phyloP scores from a whole-genome alignment of 495 filamentous ascomycete species.

The Neurospora pannonica region DNA sequence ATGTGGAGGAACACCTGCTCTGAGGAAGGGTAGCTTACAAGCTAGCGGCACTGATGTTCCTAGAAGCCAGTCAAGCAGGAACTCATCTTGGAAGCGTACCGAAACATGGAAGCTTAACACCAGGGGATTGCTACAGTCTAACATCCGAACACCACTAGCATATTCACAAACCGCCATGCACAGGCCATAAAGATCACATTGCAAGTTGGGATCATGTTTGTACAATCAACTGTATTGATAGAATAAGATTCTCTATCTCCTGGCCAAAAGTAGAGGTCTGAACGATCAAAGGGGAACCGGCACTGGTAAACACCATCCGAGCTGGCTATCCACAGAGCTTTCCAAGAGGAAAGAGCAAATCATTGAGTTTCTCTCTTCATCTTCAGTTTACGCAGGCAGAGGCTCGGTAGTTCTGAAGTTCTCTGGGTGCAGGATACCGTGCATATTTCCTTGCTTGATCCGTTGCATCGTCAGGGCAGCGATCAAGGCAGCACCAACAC shows the following conservation, averaged over 20 bases:
- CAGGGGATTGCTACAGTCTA: not conserved
- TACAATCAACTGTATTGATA: not conserved
- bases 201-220: not conserved
- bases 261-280: not conserved
- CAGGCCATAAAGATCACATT: not conserved
- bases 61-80: not conserved
- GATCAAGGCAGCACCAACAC: slow-evolving; percentile 94
- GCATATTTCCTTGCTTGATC: slow-evolving; percentile 65
- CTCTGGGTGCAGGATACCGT: slow-evolving; percentile 68
- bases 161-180: not conserved
- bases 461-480: slow-evolving; percentile 87
- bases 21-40: not conserved
- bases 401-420: slow-evolving; percentile 29
- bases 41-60: not conserved
- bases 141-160: not conserved
- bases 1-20: slow-evolving; percentile 38
- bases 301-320: not conserved
- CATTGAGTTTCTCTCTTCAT: not conserved
- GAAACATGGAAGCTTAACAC: not conserved
- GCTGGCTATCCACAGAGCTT: not conserved
- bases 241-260: not conserved
- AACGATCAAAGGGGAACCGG: not conserved
- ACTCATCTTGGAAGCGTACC: not conserved
- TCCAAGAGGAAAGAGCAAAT: not conserved
- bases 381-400: not conserved